These are phyloP conservation scores for Trichosporon sp. DNA, from an alignment of 1,284 basidiomycete species.

Conservation along the genomic window DNA sequence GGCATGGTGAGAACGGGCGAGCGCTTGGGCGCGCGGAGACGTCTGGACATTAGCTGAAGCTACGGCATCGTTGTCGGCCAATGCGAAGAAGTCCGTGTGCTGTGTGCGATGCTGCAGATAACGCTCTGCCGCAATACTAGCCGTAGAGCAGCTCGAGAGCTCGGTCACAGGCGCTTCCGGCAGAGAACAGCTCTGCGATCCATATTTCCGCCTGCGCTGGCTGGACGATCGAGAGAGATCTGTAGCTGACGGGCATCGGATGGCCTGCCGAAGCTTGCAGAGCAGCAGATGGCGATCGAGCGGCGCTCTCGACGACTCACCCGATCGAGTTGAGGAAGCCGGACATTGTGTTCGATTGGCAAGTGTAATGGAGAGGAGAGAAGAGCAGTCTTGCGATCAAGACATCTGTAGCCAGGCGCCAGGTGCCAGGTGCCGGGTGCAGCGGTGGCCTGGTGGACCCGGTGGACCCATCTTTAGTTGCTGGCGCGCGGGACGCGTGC, in stretches of 20 bases:
- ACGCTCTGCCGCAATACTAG: too few species aligned
- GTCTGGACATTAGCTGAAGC: conserved; percentile 23
- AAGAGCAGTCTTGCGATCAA: neutral
- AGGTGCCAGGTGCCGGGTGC: neutral
- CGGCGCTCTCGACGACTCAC: conserved; percentile 19
- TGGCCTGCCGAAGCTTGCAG: neutral
- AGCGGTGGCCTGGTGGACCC: neutral
- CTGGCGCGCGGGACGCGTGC: conserved; percentile 1
- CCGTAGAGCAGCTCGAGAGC: too few species aligned
- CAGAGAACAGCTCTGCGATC: too few species aligned
- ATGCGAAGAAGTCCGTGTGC: too few species aligned
- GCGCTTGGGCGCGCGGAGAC: conserved; percentile 45
- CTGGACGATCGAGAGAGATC: neutral
- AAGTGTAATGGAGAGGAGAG: neutral
- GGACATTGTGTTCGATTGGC: conserved; percentile 27
- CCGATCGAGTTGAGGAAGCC: conserved; percentile 46
- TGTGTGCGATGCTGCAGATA: neutral
- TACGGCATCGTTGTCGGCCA: neutral
- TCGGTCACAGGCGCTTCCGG: too few species aligned
- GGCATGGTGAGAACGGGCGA: conserved; percentile 29
- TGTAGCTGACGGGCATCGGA: neutral
- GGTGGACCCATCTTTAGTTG: neutral
- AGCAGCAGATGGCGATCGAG: neutral
- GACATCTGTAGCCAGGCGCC: neutral
- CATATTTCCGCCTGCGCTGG: neutral